Percentiles rank a stretch among this genome's conserved stretches.
These are phyloP conservation scores for Corylus avellana DNA, from an alignment of 306 rosid species.

Conservation along the genomic window DNA sequence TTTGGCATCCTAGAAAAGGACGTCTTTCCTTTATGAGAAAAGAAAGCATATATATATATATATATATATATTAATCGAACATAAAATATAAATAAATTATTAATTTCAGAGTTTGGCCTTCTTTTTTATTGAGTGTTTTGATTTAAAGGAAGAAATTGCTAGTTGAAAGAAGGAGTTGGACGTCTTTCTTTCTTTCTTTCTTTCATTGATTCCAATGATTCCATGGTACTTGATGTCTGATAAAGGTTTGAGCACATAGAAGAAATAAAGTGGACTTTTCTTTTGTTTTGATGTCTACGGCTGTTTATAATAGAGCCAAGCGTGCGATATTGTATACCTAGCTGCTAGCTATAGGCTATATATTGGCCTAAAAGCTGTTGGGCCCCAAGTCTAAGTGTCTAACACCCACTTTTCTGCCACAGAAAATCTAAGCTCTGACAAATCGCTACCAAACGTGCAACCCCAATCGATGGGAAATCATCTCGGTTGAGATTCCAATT, in stretches of 20 bases:
- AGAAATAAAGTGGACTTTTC: constrained; percentile 3
- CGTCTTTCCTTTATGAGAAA: constrained; percentile 39
- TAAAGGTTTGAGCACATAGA: neutral
- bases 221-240: no score
- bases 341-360: no score
- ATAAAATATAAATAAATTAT: no score
- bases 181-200: constrained; percentile 10
- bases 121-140: neutral
- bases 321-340: neutral
- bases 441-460: neutral
- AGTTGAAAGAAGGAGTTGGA: constrained; percentile 27
- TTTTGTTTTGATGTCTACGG: neutral
- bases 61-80: constrained; percentile 4
- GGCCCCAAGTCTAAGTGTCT: neutral
- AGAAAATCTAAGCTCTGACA: neutral
- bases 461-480: no score
- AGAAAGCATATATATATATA: constrained; percentile 14
- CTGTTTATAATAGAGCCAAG: neutral
- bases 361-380: neutral
- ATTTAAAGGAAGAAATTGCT: neutral
- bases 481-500: no score
- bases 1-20: constrained; percentile 42
- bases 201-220: no score
- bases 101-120: neutral
- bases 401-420: neutral